Base-by-base conservation (phyloP, 805 yeast genomes). In the Sugiyamaella boreocaroliniensis region DNA sequence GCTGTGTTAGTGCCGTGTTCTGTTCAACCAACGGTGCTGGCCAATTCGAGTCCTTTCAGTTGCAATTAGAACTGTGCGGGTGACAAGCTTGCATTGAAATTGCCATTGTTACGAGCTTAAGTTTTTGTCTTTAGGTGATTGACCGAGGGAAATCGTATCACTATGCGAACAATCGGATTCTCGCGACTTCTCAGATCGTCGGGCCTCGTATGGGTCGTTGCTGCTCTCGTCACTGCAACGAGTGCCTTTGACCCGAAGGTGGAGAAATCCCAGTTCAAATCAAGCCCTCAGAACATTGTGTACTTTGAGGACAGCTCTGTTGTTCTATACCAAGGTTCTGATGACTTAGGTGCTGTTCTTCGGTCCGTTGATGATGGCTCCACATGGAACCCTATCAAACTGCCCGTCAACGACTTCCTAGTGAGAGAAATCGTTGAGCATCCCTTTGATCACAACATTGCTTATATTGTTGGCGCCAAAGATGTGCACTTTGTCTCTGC, bases 301-400 rank as follows among this genome's bases (percentile, higher is more conserved):
- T 68, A 64, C 54, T 69, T 69, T 51, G 68, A 67, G 43, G 70
- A 67, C 47, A 58, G 69, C 14, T 53, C 72, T 2, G 70, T 67
- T 18, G 49, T 68, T 53, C 45, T 58, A 50, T 56, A 53, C 54
- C 58, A 52, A 49, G 44, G 29, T 9, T 43, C 46, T 16, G 48
- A 19, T 12, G 54, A 50, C 11, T 32, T 32, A 14, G 68, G 68
- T 4, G 61, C 61, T 34, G 48, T 80, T 12, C 74, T 70, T 62
- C 58, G 72, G 2, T 79, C 85, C 5, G 64, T 57, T 22, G 77
- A 82, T 58, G 77, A 73, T 43, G 82, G 81, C 16, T 64, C 51
- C 3, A 55, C 65, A 1, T 82, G 80, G 70, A 50, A 59, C 12
- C 61, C 68, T 43, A 71, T 54, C 15, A 45, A 79, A 2, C 65